Evolutionary conservation across 2,329 filamentous ascomycete genomes (phyloP).

Genomic region (Alternaria solani): DNA sequence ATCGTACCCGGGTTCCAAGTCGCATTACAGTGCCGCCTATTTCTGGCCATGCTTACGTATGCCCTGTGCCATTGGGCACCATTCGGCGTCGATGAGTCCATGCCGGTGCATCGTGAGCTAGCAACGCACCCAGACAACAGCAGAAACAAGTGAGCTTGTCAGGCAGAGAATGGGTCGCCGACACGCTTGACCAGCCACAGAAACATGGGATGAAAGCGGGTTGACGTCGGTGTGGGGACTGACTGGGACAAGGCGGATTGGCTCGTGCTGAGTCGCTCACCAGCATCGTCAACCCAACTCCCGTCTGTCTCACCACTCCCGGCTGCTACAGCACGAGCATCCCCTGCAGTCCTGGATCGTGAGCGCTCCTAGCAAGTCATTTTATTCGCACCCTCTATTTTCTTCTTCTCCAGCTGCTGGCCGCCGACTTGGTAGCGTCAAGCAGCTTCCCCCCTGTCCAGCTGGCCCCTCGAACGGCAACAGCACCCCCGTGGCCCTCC

Average conservation of each 20-base stretch:
- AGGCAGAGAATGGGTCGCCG: background rate
- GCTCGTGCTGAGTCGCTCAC: slow-evolving; percentile 25
- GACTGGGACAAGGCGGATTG: slow-evolving; percentile 15
- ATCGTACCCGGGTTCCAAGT: background rate
- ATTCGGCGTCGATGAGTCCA: background rate
- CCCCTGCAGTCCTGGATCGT: slow-evolving; percentile 17
- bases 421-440: slow-evolving; percentile 19
- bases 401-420: slow-evolving; percentile 12
- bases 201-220: slow-evolving; percentile 20
- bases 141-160: background rate
- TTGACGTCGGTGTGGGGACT: slow-evolving; percentile 32
- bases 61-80: background rate
- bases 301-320: slow-evolving; percentile 23
- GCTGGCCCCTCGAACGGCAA: slow-evolving; percentile 36
- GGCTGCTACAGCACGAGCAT: slow-evolving; percentile 27
- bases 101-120: background rate
- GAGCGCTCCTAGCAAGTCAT: slow-evolving; percentile 7
- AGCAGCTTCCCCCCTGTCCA: slow-evolving; percentile 14
- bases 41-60: background rate
- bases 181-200: slow-evolving; percentile 5
- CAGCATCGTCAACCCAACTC: slow-evolving; percentile 23
- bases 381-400: background rate
- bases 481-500: slow-evolving; percentile 33
- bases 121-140: background rate
- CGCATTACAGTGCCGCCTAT: background rate